Evolutionary conservation across 2,329 filamentous ascomycete species (phyloP).

Genomic region (Emmonsiellopsis sp.): DNA sequence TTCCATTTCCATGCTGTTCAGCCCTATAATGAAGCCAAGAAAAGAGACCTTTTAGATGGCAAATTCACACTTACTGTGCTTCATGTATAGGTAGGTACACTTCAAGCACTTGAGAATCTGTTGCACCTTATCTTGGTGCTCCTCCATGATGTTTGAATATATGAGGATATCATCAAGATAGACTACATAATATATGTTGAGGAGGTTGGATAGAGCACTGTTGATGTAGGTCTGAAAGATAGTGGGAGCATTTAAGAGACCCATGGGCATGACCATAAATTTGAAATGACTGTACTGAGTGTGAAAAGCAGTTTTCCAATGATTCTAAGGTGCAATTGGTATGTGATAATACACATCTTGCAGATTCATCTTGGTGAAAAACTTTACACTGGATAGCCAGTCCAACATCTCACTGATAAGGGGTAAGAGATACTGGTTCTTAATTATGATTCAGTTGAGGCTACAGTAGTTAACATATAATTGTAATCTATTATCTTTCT

Average conservation of each 20-base stretch:
- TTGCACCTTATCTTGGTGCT: slow-evolving; percentile 6
- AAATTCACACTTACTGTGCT: slow-evolving; percentile 12
- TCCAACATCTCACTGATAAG: slow-evolving; percentile 18
- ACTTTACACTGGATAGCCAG: slow-evolving; percentile 10
- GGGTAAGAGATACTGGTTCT: slow-evolving; percentile 19
- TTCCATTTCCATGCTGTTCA: slow-evolving; percentile 12
- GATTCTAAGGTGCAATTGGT: slow-evolving; percentile 4
- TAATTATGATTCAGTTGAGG: slow-evolving; percentile 19
- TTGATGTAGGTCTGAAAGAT: slow-evolving; percentile 1
- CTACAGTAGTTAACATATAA: slow-evolving; percentile 20
- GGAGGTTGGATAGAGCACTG: not conserved
- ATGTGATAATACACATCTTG: slow-evolving; percentile 15
- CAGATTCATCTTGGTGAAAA: slow-evolving; percentile 20
- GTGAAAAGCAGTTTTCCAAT: not conserved
- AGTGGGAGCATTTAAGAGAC: not conserved
- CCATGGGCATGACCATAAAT: not conserved
- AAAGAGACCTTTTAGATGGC: slow-evolving; percentile 6
- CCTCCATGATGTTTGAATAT: not conserved
- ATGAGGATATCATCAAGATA: slow-evolving; percentile 3
- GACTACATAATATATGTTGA: not conserved
- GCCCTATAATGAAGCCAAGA: slow-evolving; percentile 11
- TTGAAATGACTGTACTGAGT: slow-evolving; percentile 1
- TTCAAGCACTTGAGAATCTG: slow-evolving; percentile 4
- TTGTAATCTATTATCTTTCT: slow-evolving; percentile 4
- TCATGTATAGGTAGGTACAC: slow-evolving; percentile 3